Conservation (phyloP, 179 eudicot genomes). For the Silene coronaria region DNA sequence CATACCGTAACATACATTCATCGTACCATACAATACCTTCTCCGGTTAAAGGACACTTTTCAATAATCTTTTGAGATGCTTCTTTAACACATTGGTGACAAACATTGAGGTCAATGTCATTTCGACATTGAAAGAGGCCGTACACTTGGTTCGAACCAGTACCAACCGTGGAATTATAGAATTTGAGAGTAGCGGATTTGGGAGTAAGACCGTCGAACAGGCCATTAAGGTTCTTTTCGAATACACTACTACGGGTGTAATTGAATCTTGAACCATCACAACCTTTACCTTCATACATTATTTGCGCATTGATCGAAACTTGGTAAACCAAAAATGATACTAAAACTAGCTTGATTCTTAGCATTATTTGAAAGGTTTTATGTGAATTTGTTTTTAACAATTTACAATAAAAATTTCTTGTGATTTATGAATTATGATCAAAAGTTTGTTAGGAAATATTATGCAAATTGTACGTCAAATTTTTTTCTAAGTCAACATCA, state of each 20-base stretch:
- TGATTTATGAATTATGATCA: too few species aligned
- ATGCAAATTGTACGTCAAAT: neutral
- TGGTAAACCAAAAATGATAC: neutral
- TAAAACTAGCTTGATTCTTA: neutral
- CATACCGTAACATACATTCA: slow-evolving; percentile 29
- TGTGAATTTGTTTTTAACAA: too few species aligned
- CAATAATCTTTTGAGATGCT: neutral
- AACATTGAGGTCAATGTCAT: slow-evolving; percentile 13
- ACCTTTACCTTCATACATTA: neutral
- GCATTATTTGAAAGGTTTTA: too few species aligned
- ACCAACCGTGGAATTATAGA: slow-evolving; percentile 23
- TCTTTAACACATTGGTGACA: slow-evolving; percentile 20
- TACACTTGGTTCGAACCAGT: slow-evolving; percentile 9
- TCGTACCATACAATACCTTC: slow-evolving; percentile 24
- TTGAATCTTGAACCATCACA: neutral
- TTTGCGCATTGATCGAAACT: neutral
- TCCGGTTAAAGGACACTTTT: neutral
- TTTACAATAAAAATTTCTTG: too few species aligned
- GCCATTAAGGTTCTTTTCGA: slow-evolving; percentile 13
- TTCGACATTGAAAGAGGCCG: slow-evolving; percentile 30
- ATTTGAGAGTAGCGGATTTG: slow-evolving; percentile 1
- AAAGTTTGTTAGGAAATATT: too few species aligned
- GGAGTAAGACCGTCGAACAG: slow-evolving; percentile 9
- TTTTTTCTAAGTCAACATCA: neutral
- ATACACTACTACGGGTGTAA: slow-evolving; percentile 11